Base-by-base conservation (phyloP, 148 eudicot genomes). In the Selenicereus undatus region DNA sequence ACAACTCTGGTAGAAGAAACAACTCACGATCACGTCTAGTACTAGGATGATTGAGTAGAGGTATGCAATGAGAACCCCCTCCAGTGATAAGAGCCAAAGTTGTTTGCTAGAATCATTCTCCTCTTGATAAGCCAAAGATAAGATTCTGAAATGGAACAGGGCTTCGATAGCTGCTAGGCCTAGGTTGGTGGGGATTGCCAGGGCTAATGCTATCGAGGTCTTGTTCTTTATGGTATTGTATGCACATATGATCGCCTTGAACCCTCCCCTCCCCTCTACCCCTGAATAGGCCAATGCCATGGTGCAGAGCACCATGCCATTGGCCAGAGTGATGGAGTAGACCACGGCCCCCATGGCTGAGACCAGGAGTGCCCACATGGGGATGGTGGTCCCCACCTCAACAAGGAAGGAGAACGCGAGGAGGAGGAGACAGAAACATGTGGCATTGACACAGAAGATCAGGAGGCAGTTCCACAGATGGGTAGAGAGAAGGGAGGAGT, bases 111-210 rank as follows among this genome's bases (percentile, higher is more conserved):
- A 52, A 4, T 30, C 6, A 11, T 36, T 48, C 14, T 21, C 75
- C 62, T 77, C 58, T 76, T 73, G 84, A 32, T 65, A 8, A n/a
- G 30, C 1, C 27, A 86, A 66, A 71, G 73, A 85, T n/a, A 84
- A 79, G 8, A 92, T 89, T 45, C 97, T 82, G 86, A 83, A 91
- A 24, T 88, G 89, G 75, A 95, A 95, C 72, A 95, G 75, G 16
- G 91, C 91, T 45, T 95, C 99, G 11, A 93, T 78, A 8, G 86
- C 88, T 10, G 95, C 95, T 48, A 92, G 27, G 13, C 90, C 93
- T 48, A 93, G 21, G 68, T 90, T 93, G 35, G 82, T 74, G 26
- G 91, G 90, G 79, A 92, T 71, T 0, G 94, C 89, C 48, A 95
- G 77, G 6, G 90, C 87, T 58, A 95, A 71, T 0, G 97, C 99